These are phyloP conservation scores for Coemansia sp. DNA, from an alignment of 192 early-diverging fungal species.

Conservation along the genomic window DNA sequence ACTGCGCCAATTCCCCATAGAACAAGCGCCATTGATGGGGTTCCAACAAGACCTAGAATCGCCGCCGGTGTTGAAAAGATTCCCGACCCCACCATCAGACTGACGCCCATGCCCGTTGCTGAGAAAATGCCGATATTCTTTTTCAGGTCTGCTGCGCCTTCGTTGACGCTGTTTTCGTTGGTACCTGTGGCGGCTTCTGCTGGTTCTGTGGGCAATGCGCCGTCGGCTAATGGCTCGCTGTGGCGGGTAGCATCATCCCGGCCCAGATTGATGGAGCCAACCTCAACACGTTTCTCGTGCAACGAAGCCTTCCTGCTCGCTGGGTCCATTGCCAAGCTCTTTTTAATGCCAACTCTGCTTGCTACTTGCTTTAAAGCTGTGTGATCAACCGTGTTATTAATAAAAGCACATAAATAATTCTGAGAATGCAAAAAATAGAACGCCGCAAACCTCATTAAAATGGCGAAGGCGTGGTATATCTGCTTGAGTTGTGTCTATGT, in stretches of 20 bases:
- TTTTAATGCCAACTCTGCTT: background rate
- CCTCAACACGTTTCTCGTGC: background rate
- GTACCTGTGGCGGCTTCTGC: background rate
- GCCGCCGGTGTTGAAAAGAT: constrained; percentile 81
- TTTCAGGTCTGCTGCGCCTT: background rate
- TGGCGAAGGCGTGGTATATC: too few relatives aligned
- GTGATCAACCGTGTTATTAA: too few relatives aligned
- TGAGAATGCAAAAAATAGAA: too few relatives aligned
- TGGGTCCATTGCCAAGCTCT: background rate
- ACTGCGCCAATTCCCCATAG: constrained; percentile 77
- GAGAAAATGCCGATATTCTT: constrained; percentile 59
- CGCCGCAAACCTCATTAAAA: too few relatives aligned
- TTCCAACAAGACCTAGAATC: constrained; percentile 63
- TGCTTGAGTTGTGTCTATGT: too few relatives aligned
- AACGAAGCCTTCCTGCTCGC: background rate
- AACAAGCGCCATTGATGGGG: constrained; percentile 68
- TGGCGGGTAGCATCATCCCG: background rate
- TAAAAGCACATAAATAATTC: too few relatives aligned
- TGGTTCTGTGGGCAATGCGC: background rate
- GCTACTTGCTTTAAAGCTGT: too few relatives aligned
- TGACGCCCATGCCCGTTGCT: constrained; percentile 69
- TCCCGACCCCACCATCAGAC: constrained; percentile 78
- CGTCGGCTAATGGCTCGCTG: background rate
- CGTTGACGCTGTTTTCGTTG: background rate
- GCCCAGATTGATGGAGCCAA: background rate